Evolutionary conservation across 495 filamentous ascomycete genomes (phyloP), one percentile per base, ranked within the genome.

Genomic region (Podospora tetraspora): DNA sequence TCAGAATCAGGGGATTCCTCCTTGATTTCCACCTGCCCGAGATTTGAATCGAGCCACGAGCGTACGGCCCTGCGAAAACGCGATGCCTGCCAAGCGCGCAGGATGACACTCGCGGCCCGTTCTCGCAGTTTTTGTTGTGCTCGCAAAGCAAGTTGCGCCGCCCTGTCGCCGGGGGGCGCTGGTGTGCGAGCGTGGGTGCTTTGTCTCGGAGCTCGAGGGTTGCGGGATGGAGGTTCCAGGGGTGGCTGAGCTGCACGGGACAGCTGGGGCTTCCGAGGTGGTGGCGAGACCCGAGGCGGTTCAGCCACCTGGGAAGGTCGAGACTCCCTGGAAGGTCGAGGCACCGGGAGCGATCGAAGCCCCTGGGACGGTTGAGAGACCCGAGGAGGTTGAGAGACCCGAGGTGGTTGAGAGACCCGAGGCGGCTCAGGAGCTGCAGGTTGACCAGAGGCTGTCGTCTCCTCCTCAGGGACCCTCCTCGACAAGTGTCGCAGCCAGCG

Each of bases 401-500:
- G 43, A n/a, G 23, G 56, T n/a, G 13, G 25, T 19, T 21, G 19
- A 23, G 59, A 66, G 24, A 60, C 19, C 21, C 21, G 43, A n/a
- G 23, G 56, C 9, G 32, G 11, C 22, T 5, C 23, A 43, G 3
- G 13, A 19, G 5, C 16, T 19, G 4, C 37, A 13, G 37, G 13
- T 43, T 2, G 16, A 43, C 16, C 16, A 43, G 37, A 43, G 16
- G 13, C 3, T 16, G 29, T 61, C 11, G 30, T 13, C 21, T 29
- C 9, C 19, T 67, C n/a, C 9, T 32, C 3, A 13, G n/a, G n/a
- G 5, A 9, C 23, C 32, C 30, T 27, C 23, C 11, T 25, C 7
- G 69, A 69, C 2, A 71, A 52, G n/a, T 43, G 25, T 34, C 65
- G 22, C 11, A 77, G 22, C 67, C 69, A 79, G n/a, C 77, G 74